Base-by-base conservation (phyloP, 305 asterid species). In the Fraxinus sp. region DNA sequence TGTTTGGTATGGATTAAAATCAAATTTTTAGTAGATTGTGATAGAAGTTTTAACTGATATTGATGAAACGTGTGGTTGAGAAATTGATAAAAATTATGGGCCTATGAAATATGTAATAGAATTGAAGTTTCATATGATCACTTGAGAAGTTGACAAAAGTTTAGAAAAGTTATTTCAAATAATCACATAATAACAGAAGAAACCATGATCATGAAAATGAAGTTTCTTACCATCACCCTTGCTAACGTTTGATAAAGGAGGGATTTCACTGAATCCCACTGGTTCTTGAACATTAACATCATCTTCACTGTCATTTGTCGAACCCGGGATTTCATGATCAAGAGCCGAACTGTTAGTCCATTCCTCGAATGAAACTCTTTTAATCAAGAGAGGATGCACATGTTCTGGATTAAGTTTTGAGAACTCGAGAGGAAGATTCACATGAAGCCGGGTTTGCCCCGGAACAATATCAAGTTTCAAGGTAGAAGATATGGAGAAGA, bases 401-500 rank as follows among this genome's bases (percentile, higher is more conserved):
- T 39, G 41, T 7, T 66, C 18, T 28, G 80, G 36, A 76, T 37
- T 49, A 35, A 76, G 49, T 37, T 55, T 82, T 1, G 84, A 74
- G 73, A 82, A 68, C 33, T 81, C 81, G 5, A 82, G 13, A 1
- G 80, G 62, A 5, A 82, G 84, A 70, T 84, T 81, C 8, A 59
- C 18, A 0, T 77, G 83, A 76, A 72, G 71, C 24, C 73, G 87
- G 2, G 82, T 82, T 64, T 80, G 83, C 28, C 75, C 82, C 0
- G 82, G 86, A 22, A 77, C 81, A 39, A 72, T 44, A 36, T 86
- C 9, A 11, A 88, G 78, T 68, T 83, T 83, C 9, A 90, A 80
- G 20, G 88, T 80, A 0, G 85, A 83, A 37, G 85, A 86, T 3
- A 90, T 78, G 80, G 87, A 87, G 55, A 81, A 35, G 33, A 87